Base-by-base conservation (phyloP, 495 filamentous ascomycete species). In the Ramalina peruviana region DNA sequence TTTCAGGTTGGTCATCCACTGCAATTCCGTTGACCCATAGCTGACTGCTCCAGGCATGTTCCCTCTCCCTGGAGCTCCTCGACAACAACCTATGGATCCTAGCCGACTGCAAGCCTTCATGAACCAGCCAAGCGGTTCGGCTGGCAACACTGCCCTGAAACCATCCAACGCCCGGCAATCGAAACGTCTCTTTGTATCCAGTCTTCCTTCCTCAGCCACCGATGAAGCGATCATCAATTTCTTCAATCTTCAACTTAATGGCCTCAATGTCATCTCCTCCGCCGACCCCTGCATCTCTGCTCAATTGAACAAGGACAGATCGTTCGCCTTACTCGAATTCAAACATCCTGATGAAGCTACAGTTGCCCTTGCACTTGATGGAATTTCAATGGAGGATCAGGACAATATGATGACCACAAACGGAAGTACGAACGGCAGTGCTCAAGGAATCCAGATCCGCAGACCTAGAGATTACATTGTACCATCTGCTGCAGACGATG, bases 391-490 rank as follows among this genome's bases (percentile, higher is more conserved):
- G 84, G 82, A 86, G 40, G 84, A 85, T 19, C 76, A 76, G 37
- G 78, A 81, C 43, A 64, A 63, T 25, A 67, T 63, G 56, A 66
- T 66, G 13, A 69, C 62, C 3, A 66, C 60, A 12, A 77, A 81
- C 36, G 79, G 75, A 3, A 67, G 67, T 11, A 62, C 75, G 11
- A 76, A 80, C 54, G 77, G 78, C 10, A 68, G 62, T 20, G 60
- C 67, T 0, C 62, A 66, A 46, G 88, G 87, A 3, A 72, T 99
- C 46, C 76, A 83, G 36, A 87, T 99, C 53, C 82, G 83, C 48
- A 78, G 92, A 39, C 92, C 92, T 9, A 96, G 93, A 68, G 93
- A 99, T 62, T 99, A 99, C 65, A 96, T 99, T 62, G 86, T 92
- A 23, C 93, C 92, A 23, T 79, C 82, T 33, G 69, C 80, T 36